Conservation (phyloP, 768 basidiomycete species). For the Tulasnella sp. region DNA sequence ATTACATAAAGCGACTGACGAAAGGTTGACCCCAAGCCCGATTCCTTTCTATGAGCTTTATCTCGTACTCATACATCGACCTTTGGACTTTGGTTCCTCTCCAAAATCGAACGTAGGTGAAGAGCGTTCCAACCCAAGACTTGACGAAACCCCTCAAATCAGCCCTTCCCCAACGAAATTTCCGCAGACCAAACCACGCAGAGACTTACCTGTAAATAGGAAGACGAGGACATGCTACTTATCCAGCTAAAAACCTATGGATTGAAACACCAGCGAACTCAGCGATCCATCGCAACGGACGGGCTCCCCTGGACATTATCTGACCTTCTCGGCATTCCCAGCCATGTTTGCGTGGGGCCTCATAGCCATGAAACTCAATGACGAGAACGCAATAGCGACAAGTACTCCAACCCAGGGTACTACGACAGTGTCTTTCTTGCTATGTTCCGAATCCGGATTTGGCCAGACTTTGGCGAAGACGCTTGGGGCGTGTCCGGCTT, state of each 20-base stretch:
- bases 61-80: neutral
- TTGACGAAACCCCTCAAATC: neutral
- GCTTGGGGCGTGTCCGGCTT: constrained; percentile 17
- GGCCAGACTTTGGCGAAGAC: neutral
- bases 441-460: neutral
- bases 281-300: neutral
- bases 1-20: neutral
- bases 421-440: neutral
- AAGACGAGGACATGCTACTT: neutral
- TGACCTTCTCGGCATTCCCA: neutral
- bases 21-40: constrained; percentile 15
- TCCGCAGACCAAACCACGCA: neutral
- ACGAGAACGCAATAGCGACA: neutral
- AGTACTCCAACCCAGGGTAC: neutral
- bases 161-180: neutral
- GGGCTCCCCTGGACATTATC: neutral
- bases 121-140: constrained; percentile 21
- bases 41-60: neutral
- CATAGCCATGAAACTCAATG: neutral
- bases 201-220: neutral
- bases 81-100: neutral
- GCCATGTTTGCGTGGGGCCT: neutral
- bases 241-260: constrained; percentile 3
- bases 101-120: constrained; percentile 17
- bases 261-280: neutral